A percentile compares a stretch with the other conserved stretches of the same genome.
These are phyloP conservation scores for Diaporthe sp. DNA, from an alignment of 2,329 filamentous ascomycete species.

Conservation along the genomic window DNA sequence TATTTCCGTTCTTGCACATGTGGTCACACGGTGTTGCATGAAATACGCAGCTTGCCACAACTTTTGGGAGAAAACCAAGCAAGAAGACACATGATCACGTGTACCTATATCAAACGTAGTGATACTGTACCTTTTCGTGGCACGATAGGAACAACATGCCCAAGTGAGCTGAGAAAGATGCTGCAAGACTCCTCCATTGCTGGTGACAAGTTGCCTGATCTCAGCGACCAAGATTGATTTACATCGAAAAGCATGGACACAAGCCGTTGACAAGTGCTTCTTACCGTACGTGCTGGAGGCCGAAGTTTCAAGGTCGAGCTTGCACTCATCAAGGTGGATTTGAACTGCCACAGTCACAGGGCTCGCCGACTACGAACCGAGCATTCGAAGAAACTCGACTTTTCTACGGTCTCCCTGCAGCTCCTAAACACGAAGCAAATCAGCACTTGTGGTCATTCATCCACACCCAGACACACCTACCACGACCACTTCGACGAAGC, in stretches of 20 bases:
- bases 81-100: background rate
- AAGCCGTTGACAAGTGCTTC: background rate
- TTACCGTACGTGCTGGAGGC: background rate
- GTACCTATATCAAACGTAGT: background rate
- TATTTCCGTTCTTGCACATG: background rate
- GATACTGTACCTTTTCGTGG: background rate
- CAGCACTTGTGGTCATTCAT: background rate
- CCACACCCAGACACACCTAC: background rate
- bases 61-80: background rate
- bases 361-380: background rate
- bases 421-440: background rate
- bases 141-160: background rate
- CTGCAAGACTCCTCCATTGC: background rate
- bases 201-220: background rate
- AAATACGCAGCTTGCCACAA: background rate
- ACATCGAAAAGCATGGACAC: background rate
- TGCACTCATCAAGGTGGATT: background rate
- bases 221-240: background rate
- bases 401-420: background rate
- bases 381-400: background rate
- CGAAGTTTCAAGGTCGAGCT: background rate
- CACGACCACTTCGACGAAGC: background rate
- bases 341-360: background rate
- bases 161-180: background rate
- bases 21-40: background rate